These are phyloP conservation scores for Candida sojae DNA, from an alignment of 1,139 yeast genomes.

Conservation along the genomic window DNA sequence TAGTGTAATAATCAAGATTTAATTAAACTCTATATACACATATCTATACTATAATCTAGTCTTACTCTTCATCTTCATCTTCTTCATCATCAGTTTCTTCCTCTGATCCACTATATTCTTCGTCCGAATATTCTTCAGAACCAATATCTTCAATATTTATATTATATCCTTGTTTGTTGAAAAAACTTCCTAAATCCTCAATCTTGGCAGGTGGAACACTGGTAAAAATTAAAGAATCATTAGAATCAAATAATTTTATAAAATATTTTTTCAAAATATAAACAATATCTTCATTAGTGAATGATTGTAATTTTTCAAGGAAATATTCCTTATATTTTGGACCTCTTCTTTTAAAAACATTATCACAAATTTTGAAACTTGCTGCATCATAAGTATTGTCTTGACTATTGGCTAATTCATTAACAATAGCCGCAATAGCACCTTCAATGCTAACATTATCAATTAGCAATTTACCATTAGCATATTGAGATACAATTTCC, in stretches of 20 bases:
- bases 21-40: no score
- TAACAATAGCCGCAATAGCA: constrained; percentile 74
- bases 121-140: constrained; percentile 21
- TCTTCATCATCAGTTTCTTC: constrained; percentile 5
- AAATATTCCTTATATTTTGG: constrained; percentile 56
- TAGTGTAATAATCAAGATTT: no score
- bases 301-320: constrained; percentile 48
- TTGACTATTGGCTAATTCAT: constrained; percentile 66
- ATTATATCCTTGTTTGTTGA: constrained; percentile 58
- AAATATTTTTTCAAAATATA: constrained; percentile 60
- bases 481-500: constrained; percentile 63
- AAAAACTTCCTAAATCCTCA: constrained; percentile 47
- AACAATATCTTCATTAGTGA: constrained; percentile 60
- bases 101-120: constrained; percentile 9
- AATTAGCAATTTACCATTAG: constrained; percentile 52
- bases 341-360: constrained; percentile 68
- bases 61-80: constrained; percentile 1
- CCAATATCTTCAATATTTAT: constrained; percentile 58
- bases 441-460: constrained; percentile 66
- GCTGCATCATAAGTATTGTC: constrained; percentile 66
- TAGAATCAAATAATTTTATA: constrained; percentile 58
- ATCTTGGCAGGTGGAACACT: constrained; percentile 73
- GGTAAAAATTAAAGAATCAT: constrained; percentile 60
- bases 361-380: constrained; percentile 62
- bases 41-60: neutral